Evolutionary conservation across 2,329 filamentous ascomycete species (phyloP).

Genomic region (Coleophoma eucalyptorum): DNA sequence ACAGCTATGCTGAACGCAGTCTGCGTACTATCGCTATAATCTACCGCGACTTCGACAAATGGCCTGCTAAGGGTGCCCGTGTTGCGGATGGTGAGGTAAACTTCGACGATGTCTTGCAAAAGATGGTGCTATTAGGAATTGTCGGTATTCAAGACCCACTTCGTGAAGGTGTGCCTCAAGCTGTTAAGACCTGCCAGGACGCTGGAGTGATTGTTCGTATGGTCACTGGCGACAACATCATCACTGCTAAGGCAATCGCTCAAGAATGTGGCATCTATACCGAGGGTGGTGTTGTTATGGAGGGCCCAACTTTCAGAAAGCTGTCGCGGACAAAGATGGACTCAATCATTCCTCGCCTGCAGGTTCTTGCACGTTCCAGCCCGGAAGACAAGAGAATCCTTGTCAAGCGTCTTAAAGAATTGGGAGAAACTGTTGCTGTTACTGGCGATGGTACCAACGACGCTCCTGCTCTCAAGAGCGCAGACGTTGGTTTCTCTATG

Average conservation of each 20-base stretch:
- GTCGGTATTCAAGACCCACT: slow-evolving; percentile 76
- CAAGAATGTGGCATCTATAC: slow-evolving; percentile 62
- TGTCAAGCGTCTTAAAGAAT: slow-evolving; percentile 58
- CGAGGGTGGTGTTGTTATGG: slow-evolving; percentile 58
- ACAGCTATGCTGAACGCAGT: slow-evolving; percentile 60
- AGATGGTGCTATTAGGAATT: slow-evolving; percentile 70
- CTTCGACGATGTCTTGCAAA: slow-evolving; percentile 64
- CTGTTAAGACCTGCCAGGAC: slow-evolving; percentile 61
- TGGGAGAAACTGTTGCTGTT: slow-evolving; percentile 64
- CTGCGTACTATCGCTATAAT: slow-evolving; percentile 73
- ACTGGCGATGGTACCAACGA: slow-evolving; percentile 67
- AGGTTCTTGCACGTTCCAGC: slow-evolving; percentile 65
- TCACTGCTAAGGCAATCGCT: slow-evolving; percentile 71
- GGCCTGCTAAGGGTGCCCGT: slow-evolving; percentile 57
- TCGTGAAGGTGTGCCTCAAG: slow-evolving; percentile 61
- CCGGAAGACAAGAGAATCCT: slow-evolving; percentile 67
- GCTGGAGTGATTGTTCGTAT: slow-evolving; percentile 71
- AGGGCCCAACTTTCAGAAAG: slow-evolving; percentile 63
- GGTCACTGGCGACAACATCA: slow-evolving; percentile 71
- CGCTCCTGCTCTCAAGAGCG: slow-evolving; percentile 60
- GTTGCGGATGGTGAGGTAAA: slow-evolving; percentile 58
- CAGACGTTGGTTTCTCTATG: slow-evolving; percentile 67
- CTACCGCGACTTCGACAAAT: slow-evolving; percentile 68
- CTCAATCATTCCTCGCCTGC: slow-evolving; percentile 54
- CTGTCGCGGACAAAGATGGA: slow-evolving; percentile 57